Evolutionary conservation across 2,329 filamentous ascomycete genomes (phyloP).

Genomic region (Fonsecaea pedrosoi): DNA sequence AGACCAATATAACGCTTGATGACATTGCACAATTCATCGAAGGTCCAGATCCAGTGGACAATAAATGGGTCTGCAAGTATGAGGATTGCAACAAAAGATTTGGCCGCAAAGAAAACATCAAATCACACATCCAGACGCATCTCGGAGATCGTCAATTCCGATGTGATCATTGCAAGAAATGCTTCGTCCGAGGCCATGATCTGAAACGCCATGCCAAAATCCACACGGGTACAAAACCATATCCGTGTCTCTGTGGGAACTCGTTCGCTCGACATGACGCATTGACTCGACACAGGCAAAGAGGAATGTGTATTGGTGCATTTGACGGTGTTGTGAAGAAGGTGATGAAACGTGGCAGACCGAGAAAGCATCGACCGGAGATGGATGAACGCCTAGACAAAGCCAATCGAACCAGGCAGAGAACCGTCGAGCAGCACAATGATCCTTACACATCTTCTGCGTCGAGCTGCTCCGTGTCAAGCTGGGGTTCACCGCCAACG

Average conservation of each 20-base stretch:
- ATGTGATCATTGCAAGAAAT: conserved; percentile 91
- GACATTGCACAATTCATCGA: conserved; percentile 79
- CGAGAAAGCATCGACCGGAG: conserved; percentile 67
- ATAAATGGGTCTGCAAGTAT: conserved; percentile 79
- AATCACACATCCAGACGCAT: conserved; percentile 97
- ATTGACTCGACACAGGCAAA: conserved; percentile 88
- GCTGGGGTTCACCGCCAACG: conserved; percentile 52
- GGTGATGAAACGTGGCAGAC: conserved; percentile 69
- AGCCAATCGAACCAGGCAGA: conserved; percentile 58
- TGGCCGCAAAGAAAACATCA: conserved; percentile 98
- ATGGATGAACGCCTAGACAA: conserved; percentile 65
- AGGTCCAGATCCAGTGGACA: conserved; percentile 73
- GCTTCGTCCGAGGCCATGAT: conserved; percentile 96
- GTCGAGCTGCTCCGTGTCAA: conserved; percentile 49
- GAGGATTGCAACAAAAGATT: conserved; percentile 86
- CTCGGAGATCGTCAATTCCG: conserved; percentile 94
- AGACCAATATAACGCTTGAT: conserved; percentile 85
- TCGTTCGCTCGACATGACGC: conserved; percentile 95
- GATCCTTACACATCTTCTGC: conserved; percentile 48
- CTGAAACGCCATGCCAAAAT: conserved; percentile 98
- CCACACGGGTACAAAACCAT: conserved; percentile 93
- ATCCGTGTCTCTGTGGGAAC: conserved; percentile 92
- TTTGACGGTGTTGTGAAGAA: conserved; percentile 80
- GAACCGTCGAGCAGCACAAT: conserved; percentile 21
- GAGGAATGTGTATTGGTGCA: conserved; percentile 94